Base-by-base conservation (phyloP, 1,284 basidiomycete species). In the Coniferiporia weirii region DNA sequence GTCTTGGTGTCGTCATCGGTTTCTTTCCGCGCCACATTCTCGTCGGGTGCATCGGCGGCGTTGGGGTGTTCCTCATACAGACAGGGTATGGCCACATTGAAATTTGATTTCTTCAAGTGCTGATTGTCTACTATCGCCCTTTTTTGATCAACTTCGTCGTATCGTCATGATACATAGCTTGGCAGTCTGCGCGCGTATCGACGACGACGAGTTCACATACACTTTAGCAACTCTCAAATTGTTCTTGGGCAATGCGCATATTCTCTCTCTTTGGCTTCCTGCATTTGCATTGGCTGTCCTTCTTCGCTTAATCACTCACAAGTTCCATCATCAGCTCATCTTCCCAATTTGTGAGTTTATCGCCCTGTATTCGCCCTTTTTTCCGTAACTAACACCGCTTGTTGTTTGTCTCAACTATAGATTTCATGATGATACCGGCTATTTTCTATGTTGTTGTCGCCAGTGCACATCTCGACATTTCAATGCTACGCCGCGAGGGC, bases 11-110 rank as follows among this genome's bases (percentile, higher is more conserved):
- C 4, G 73, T 98, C 35, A 89, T 98, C 57, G 95, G 95, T 0
- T 99, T 98, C 75, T 98, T 99, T 75, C 96, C 96, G 10, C 80
- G 96, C 7, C 95, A 98, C 71, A 98, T 98, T 68, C 80, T 96
- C 8, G 91, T 97, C 10, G 94, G 94, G 79, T 96, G 95, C 68
- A 98, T 99, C 48, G 96, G 96, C 10, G 96, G 96, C 22, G 93
- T 99, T 22, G 96, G 96, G 12, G 84, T 91, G 13, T 99, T 99
- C 73, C 77, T 99, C 45, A 83, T 96, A 54, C 78, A 89, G 66
- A 97, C 93, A 1, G 94, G 93, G 87, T 90, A 64, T 60, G 79
- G 9, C 38, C 8, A 40, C 15, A 4, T 40, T 40, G 12, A 40
- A 40, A 40, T 40, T 12, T 40, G 38, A 9, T 71, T 44, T 17